Conservation (phyloP, 352 stramenopile species). For the Pseudoperonospora humuli region DNA sequence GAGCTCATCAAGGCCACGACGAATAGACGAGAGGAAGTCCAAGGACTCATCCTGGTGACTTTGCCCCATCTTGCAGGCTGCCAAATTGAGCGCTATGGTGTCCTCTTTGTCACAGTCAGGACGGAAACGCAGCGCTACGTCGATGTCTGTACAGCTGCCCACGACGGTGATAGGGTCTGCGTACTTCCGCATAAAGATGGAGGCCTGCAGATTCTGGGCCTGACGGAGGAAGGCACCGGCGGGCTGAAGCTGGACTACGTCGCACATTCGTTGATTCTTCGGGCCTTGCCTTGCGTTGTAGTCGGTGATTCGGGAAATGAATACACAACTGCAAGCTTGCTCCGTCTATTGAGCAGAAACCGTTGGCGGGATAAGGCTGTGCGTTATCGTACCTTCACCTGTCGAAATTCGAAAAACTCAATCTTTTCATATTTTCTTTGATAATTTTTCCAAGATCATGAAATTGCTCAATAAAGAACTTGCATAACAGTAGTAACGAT, state of each 20-base stretch:
- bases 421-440: too few relatives aligned
- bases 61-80: not conserved
- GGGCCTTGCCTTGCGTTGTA: slow-evolving; percentile 5
- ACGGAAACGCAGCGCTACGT: slow-evolving; percentile 15
- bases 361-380: slow-evolving; percentile 4
- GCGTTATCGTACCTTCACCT: slow-evolving; percentile 13
- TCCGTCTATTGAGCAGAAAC: slow-evolving; percentile 13
- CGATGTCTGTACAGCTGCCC: slow-evolving; percentile 22
- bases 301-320: slow-evolving; percentile 22
- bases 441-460: too few relatives aligned
- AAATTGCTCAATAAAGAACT: too few relatives aligned
- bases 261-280: slow-evolving; percentile 12
- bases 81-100: not conserved
- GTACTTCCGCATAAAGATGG: not conserved
- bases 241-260: slow-evolving; percentile 25
- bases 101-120: slow-evolving; percentile 9
- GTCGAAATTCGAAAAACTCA: too few relatives aligned
- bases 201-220: not conserved
- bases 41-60: slow-evolving; percentile 16
- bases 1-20: slow-evolving; percentile 25
- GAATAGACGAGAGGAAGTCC: slow-evolving; percentile 28
- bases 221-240: slow-evolving; percentile 29
- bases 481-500: too few relatives aligned
- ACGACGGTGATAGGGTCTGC: slow-evolving; percentile 16
- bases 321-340: not conserved